Base-by-base conservation (phyloP, 1,284 basidiomycete genomes). In the Nidula niveotomentosa region DNA sequence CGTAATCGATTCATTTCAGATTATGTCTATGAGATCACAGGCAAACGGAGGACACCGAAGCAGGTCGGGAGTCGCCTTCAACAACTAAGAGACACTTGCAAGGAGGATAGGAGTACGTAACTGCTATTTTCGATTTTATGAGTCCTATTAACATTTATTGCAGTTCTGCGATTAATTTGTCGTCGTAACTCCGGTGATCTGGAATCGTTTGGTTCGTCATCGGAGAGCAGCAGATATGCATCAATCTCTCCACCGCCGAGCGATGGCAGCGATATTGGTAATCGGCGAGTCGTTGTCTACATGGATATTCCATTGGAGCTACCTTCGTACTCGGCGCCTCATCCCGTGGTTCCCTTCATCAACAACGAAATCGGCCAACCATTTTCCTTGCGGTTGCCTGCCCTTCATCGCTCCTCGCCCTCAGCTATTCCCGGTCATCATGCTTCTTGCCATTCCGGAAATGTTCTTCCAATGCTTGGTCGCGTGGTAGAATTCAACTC, bases 31-130 rank as follows among this genome's bases (percentile, higher is more conserved):
- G 72, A 79, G 51, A 70, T 67, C 49, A 85, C 83, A 9, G 80
- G 81, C 8, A 77, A 80, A 62, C 67, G 70, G 49, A 72, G 84
- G 55, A 82, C 81, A 5, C 76, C 81, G 3, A 85, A 84, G 63
- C 84, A 86, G 64, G 82, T 86, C 48, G 81, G 83, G 49, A 83
- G 81, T 63, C 81, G 84, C 18, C 74, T 86, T 52, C 84, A 86
- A 62, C 83, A 85, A 62, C 69, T 86, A 36, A 70, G 80, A 48
- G 83, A 84, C 59, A 84, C 82, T 9, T 81, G 77, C 59, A 77
- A 77, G 56, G 78, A 78, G 44, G 75, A 69, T 41, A 66, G 66
- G 55, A 68, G 76, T 76, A 58, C 13, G 72, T 62, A 33, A 23
- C 10, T 34, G 8, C n/a, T 37, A 44, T 53, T 43, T 46, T 3